Conservation (phyloP, 1,139 yeast species). For the Pichia sp. region DNA sequence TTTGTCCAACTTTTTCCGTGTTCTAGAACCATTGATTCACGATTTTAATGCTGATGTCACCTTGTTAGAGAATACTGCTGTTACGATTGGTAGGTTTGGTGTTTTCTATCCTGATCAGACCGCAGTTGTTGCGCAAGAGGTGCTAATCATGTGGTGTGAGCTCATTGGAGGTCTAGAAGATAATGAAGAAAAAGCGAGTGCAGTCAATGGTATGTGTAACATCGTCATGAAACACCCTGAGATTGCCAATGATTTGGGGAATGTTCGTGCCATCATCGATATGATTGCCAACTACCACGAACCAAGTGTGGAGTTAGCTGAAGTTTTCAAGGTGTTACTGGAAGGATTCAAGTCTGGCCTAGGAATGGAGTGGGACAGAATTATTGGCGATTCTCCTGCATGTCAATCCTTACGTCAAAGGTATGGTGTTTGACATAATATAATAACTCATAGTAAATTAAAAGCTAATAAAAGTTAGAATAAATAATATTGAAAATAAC, state of each 20-base stretch:
- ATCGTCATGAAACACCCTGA: slow-evolving; percentile 59
- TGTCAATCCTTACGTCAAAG: slow-evolving; percentile 23
- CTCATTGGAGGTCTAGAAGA: slow-evolving; percentile 62
- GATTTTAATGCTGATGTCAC: slow-evolving; percentile 55
- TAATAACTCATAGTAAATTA: neutral
- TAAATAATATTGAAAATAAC: neutral
- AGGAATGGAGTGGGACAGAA: slow-evolving; percentile 37
- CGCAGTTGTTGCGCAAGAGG: slow-evolving; percentile 35
- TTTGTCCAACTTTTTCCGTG: slow-evolving; percentile 53
- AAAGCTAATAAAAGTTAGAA: neutral
- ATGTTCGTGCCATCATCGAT: slow-evolving; percentile 51
- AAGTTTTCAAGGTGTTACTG: slow-evolving; percentile 43
- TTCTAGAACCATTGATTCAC: slow-evolving; percentile 62
- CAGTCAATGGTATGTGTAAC: slow-evolving; percentile 64
- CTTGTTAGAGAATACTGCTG: slow-evolving; percentile 85
- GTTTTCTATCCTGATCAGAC: slow-evolving; percentile 52
- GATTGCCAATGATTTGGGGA: slow-evolving; percentile 47
- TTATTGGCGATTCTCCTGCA: slow-evolving; percentile 7
- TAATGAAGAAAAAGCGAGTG: slow-evolving; percentile 76
- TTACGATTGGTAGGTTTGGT: slow-evolving; percentile 88
- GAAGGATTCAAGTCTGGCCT: slow-evolving; percentile 45
- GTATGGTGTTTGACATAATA: slow-evolving; percentile 24
- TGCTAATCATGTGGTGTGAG: slow-evolving; percentile 62
- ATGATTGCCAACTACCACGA: slow-evolving; percentile 59
- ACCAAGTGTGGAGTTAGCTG: slow-evolving; percentile 45